Percentiles rank a stretch among this genome's conserved stretches.
These are phyloP conservation scores for Linnemannia schmuckeri DNA, from an alignment of 192 early-diverging fungal species.

Conservation along the genomic window DNA sequence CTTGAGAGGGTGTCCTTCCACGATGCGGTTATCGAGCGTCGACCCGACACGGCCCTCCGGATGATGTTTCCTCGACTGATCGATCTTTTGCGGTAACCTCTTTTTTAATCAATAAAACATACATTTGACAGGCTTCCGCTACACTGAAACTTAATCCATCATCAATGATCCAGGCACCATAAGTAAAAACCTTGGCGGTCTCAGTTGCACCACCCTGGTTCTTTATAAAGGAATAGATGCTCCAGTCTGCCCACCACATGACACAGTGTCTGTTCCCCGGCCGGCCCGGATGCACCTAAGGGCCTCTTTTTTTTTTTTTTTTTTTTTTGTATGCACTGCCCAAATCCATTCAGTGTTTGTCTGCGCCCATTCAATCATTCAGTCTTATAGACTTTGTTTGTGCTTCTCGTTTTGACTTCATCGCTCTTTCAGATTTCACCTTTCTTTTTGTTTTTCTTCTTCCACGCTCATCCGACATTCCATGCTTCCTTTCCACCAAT, in stretches of 20 bases:
- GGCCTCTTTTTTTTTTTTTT: background rate
- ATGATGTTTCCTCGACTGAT: background rate
- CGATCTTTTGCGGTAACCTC: background rate
- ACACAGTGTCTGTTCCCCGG: too few species aligned
- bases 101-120: too few species aligned
- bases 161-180: background rate
- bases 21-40: background rate
- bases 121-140: background rate
- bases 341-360: too few species aligned
- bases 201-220: background rate
- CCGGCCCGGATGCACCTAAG: too few species aligned
- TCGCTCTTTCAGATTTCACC: background rate
- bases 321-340: background rate
- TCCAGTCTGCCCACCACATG: too few species aligned
- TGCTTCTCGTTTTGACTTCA: too few species aligned
- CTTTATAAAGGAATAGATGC: too few species aligned
- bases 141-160: background rate
- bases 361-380: too few species aligned
- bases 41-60: background rate
- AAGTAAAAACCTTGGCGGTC: too few species aligned
- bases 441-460: background rate
- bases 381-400: too few species aligned
- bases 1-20: background rate
- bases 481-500: background rate
- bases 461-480: background rate